A percentile compares a stretch with the other conserved stretches of the same genome.
Conservation (phyloP, 805 yeast genomes). For the Sugiyamaella valdiviana region DNA sequence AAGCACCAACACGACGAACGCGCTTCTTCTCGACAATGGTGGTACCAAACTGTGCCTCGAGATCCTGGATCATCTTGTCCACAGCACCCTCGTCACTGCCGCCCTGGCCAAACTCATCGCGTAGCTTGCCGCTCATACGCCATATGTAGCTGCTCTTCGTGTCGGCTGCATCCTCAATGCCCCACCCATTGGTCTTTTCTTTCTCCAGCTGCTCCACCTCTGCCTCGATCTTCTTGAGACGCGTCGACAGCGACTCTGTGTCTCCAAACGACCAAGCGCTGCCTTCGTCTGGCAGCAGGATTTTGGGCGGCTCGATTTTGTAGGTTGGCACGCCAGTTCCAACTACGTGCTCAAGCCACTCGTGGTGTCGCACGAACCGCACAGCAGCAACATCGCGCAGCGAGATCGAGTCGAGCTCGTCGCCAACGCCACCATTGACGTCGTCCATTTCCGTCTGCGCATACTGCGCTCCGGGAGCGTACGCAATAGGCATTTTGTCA, state of each 20-base stretch:
- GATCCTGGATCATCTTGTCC: conserved; percentile 5
- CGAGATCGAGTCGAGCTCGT: conserved; percentile 37
- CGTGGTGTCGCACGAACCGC: conserved; percentile 39
- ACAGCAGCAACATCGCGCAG: conserved; percentile 38
- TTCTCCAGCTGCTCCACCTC: conserved; percentile 25
- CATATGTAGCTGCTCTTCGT: conserved; percentile 20
- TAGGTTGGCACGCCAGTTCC: conserved; percentile 32
- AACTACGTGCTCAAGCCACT: conserved; percentile 38
- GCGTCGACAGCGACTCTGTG: conserved; percentile 17
- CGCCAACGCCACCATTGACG: conserved; percentile 28
- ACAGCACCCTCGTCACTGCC: conserved; percentile 1
- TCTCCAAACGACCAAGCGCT: conserved; percentile 15
- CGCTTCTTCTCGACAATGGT: conserved; percentile 8
- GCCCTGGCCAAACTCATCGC: conserved; percentile 27
- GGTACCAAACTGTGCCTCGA: conserved; percentile 7
- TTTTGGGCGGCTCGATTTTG: conserved; percentile 20
- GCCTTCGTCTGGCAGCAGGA: conserved; percentile 6
- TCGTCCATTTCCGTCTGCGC: conserved; percentile 21
- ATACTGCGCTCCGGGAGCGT: not conserved
- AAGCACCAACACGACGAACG: conserved; percentile 9
- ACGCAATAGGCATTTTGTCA: not conserved
- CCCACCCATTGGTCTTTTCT: conserved; percentile 16
- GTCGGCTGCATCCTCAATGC: conserved; percentile 13
- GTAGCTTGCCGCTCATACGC: conserved; percentile 23
- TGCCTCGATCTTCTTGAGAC: conserved; percentile 17